These are phyloP conservation scores for Gilbertella persicaria DNA, from an alignment of 371 early-diverging fungal species.

Conservation along the genomic window DNA sequence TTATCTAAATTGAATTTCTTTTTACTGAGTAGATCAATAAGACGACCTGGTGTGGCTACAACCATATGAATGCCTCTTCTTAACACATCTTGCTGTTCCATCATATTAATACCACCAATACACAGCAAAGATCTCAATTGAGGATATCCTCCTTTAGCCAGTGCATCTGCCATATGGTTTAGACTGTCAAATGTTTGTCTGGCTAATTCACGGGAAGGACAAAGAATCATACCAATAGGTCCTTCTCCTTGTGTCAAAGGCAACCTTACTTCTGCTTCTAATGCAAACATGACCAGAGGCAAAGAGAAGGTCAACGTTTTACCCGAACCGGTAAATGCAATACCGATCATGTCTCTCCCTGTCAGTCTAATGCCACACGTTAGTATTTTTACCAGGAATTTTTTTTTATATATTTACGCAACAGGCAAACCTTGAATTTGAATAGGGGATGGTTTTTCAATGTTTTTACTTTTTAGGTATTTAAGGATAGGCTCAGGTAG, in stretches of 20 bases:
- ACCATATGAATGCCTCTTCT: slow-evolving; percentile 70
- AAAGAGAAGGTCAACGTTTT: slow-evolving; percentile 97
- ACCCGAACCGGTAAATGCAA: slow-evolving; percentile 99
- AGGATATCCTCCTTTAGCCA: slow-evolving; percentile 72
- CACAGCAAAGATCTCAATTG: slow-evolving; percentile 77
- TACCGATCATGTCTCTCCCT: slow-evolving; percentile 94
- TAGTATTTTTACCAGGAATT: background rate
- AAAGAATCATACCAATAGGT: slow-evolving; percentile 87
- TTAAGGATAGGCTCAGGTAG: slow-evolving; percentile 80
- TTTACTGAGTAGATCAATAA: slow-evolving; percentile 84
- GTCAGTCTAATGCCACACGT: slow-evolving; percentile 38
- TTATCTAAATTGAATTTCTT: slow-evolving; percentile 80
- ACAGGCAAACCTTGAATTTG: slow-evolving; percentile 94
- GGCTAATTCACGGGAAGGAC: slow-evolving; percentile 90
- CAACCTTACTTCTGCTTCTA: slow-evolving; percentile 78
- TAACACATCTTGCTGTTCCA: slow-evolving; percentile 77
- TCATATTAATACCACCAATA: slow-evolving; percentile 96
- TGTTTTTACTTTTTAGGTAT: slow-evolving; percentile 81
- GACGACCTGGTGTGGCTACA: slow-evolving; percentile 96
- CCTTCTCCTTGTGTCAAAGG: slow-evolving; percentile 89
- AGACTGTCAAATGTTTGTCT: slow-evolving; percentile 83
- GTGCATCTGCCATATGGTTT: slow-evolving; percentile 61
- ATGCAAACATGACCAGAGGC: slow-evolving; percentile 82
- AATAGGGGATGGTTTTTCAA: slow-evolving; percentile 94
- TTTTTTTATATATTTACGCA: slow-evolving; percentile 37